Evolutionary conservation across 2,329 filamentous ascomycete species (phyloP), one percentile per base, ranked within the genome.

Genomic region (Plectosphaerella plurivora): DNA sequence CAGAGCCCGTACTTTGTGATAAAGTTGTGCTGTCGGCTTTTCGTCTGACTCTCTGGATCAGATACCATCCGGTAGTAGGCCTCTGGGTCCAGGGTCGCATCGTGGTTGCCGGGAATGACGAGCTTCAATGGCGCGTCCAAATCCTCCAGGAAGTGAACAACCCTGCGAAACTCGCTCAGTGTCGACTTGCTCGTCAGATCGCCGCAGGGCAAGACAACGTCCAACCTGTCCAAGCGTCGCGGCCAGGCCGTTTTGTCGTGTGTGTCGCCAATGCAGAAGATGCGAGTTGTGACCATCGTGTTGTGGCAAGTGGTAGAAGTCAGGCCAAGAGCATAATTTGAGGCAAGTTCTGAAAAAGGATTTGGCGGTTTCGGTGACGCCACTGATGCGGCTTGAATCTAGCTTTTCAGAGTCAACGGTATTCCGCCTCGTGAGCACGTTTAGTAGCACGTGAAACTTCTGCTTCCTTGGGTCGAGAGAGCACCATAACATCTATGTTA

Each of bases 31-130:
- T 22, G 22, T 16, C 64, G 62, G 14, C 25, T 36, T n/a, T 48
- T 22, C 4, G 28, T 33, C 12, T 15, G 24, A 3, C 2, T 14
- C 24, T n/a, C 4, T 11, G 41, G 9, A 16, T 16, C 41, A 5
- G 16, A 16, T 15, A 15, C 24, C 45, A 14, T 33, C 11, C 24
- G 14, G 14, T 6, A 25, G 45, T n/a, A 22, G n/a, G 14, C 6
- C 11, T 20, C 37, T 9, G 12, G 37, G 16, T 79, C 71, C 41
- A 77, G 64, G 0, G 65, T 73, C 46, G 73, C 69, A 57, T 83
- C 78, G 57, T 83, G 79, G 53, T 82, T 82, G 2, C 80, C 78
- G 2, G 78, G 71, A 53, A 83, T 81, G 44, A 75, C 70, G 4
- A 83, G 66, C 56, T 81, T 82, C 7, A 82, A 65, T 0, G 75